Base-by-base conservation (phyloP, 305 asterid genomes). In the Salvia sclarea region DNA sequence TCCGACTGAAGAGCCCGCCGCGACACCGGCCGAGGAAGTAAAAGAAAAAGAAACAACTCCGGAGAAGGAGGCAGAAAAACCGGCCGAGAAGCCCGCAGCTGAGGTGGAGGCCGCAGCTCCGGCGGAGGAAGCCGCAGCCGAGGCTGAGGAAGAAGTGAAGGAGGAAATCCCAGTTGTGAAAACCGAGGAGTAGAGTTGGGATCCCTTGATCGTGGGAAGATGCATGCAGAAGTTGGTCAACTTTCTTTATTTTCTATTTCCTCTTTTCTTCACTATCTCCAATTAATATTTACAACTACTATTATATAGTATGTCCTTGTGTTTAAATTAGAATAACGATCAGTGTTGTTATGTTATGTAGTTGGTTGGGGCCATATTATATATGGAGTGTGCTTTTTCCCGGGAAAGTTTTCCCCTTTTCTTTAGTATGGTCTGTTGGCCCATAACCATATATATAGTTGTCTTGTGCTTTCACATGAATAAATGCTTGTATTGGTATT, bases 121-220 rank as follows among this genome's bases (percentile, higher is more conserved):
- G 1, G 80, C 17, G 18, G 77, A 79, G 68, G 78, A 71, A 11
- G 60, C 68, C 2, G 63, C 76, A 1, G 76, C 71, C 2, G 72
- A 17, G 35, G 78, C 43, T 20, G 61, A 50, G 28, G 58, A 40
- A 7, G 65, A 63, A n/a, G 54, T n/a, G 20, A 65, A 24, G 22
- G 69, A 24, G 30, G 45, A 33, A 22, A 69, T 64, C 53, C 56
- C 78, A 40, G 84, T 40, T 18, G 84, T 73, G 69, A 79, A 81
- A 69, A 47, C 49, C 35, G 83, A 82, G 66, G 48, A 70, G 67
- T 64, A 62, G 50, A 61, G 50, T n/a, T n/a, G n/a, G n/a, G n/a
- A n/a, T n/a, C n/a, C n/a, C n/a, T n/a, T n/a, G n/a, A n/a, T n/a
- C n/a, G n/a, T n/a, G n/a, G n/a, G n/a, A n/a, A n/a, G n/a, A n/a